phyloP scores from a whole-genome alignment of 1,284 basidiomycete species.

The Marasmius sp. region DNA sequence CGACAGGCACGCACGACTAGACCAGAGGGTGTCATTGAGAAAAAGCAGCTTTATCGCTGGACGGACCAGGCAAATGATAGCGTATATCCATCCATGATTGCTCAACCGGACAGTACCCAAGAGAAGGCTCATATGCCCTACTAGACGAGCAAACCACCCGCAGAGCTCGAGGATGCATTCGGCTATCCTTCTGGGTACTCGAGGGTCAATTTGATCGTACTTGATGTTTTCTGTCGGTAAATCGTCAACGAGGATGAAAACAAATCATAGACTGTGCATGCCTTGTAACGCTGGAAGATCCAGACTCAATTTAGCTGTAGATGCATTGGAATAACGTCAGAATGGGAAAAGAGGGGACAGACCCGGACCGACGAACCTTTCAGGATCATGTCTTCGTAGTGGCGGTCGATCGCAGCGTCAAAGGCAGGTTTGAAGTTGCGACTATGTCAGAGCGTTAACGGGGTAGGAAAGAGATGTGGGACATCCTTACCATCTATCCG shows the following conservation, averaged over 20 bases:
- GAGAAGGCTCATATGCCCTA: conserved; percentile 12
- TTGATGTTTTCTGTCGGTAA: neutral
- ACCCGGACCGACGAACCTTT: neutral
- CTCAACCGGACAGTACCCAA: conserved; percentile 8
- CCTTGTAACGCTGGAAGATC: neutral
- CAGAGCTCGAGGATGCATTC: neutral
- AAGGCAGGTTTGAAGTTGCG: too few relatives aligned
- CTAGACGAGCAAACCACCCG: neutral
- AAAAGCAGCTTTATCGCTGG: conserved; percentile 4
- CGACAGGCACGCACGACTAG: neutral
- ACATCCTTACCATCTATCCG: neutral
- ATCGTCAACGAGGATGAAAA: too few relatives aligned
- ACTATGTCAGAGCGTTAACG: too few relatives aligned
- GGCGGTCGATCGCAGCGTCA: neutral
- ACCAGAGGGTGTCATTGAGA: neutral
- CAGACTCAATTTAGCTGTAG: neutral
- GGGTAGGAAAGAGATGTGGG: too few relatives aligned
- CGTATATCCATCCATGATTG: conserved; percentile 13
- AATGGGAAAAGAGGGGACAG: neutral
- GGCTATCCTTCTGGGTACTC: neutral
- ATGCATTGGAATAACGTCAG: neutral
- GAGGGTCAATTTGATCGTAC: neutral
- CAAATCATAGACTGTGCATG: neutral
- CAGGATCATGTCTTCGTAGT: neutral
- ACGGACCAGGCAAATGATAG: conserved; percentile 11